Base-by-base conservation (phyloP, 1,139 yeast genomes). In the Sugiyamaella sp. region DNA sequence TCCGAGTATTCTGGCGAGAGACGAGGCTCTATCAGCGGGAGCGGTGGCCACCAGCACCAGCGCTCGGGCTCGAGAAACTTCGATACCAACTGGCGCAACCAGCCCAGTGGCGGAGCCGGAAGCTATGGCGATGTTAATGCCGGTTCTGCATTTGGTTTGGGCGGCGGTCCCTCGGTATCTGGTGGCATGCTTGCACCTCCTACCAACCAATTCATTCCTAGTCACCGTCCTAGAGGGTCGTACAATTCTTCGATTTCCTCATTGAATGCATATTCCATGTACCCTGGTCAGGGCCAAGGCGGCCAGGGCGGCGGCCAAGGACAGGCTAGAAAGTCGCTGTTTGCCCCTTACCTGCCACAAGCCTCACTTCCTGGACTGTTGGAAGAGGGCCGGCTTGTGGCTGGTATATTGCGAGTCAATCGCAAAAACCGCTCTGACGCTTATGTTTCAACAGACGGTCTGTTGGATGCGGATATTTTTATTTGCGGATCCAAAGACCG, bases 401-500 rank as follows among this genome's bases (percentile, higher is more conserved):
- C 96, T 3, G 99, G 99, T 63, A 85, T 87, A 21, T 77, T 93
- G 63, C 81, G 99, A 62, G 99, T 93, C 51, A 93, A 93, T 73
- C 90, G 90, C 69, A 93, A 93, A 73, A 93, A 93, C 70, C 81
- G 99, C 65, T 89, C 97, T 0, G 99, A 93, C 71, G 99, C 99
- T 0, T 93, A 95, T 72, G 98, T 93, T 16, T 85, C 97, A 3
- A 93, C 98, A 0, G 97, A 91, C 68, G 97, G 97, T 1, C 79
- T 91, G 43, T 78, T 93, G 60, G 99, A 93, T 71, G 96, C 98
- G 0, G 99, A 93, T 71, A 89, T 93, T 58, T 93, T 90, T 68
- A 93, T 93, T 61, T 95, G 98, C 75, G 99, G 99, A 10, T 91
- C 98, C n/a, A 93, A 93, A 70, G 99, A 93, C 71, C 88, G 99